Evolutionary conservation across 2,329 filamentous ascomycete genomes (phyloP), one percentile per base, ranked within the genome.

Genomic region (Myriosclerotinia curreyana): DNA sequence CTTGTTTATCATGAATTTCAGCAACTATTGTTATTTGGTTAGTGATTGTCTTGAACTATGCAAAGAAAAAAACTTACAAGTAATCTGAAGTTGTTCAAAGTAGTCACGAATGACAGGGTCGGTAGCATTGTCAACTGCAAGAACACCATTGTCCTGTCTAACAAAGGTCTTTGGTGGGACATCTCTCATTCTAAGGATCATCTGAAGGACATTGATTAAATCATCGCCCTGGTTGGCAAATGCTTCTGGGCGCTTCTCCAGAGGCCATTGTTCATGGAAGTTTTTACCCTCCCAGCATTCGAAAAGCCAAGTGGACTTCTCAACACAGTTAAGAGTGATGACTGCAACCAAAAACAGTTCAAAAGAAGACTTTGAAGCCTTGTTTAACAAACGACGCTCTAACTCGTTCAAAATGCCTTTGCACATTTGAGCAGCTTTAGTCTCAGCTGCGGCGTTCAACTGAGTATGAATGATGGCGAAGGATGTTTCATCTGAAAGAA

Each of bases 271-370:
- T 34, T 69, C 66, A 49, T 72, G 69, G 42, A 71, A 79, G 58
- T 83, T 82, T 63, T 84, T 81, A 71, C 87, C 83, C 69, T 87
- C 85, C 85, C 85, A 89, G 2, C 83, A 85, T 67, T 87, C 86
- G 76, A 88, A 88, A 0, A 84, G 82, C 86, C 86, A 89, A 0
- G 85, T 88, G 0, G 84, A 85, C 75, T 88, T 88, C 72, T 89
- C 86, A 17, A 88, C 79, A 68, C 84, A 87, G 71, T 86, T 87
- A 55, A 88, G 80, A 66, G 88, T 82, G 62, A 88, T 82, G 63
- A 88, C 74, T 3, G 83, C 81, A 3, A 85, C 82, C 28, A 88
- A 80, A 70, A 86, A 88, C 75, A 86, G 83, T 68, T 81, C 81
- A 70, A 86, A 86, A 40, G 82, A 82, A 31, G 40, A 48, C 42